Evolutionary conservation across 768 basidiomycete species (phyloP).

Genomic region (Suillus fuscotomentosus): DNA sequence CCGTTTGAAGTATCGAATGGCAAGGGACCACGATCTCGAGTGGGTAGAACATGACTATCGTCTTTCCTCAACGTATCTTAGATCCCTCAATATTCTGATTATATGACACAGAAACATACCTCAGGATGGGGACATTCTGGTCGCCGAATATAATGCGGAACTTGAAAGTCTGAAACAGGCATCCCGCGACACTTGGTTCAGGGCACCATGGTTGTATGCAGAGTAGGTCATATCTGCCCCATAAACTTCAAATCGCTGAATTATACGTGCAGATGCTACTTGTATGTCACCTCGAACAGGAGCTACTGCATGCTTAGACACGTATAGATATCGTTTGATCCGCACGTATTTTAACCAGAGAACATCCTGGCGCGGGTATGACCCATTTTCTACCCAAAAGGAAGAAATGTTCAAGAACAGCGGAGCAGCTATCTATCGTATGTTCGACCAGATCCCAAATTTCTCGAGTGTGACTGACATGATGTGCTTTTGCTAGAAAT

Average conservation of each 20-base stretch:
- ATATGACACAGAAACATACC: conserved; percentile 52
- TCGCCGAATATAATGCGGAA: conserved; percentile 75
- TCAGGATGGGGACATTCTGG: conserved; percentile 72
- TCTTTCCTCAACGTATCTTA: background rate
- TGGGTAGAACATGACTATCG: conserved; percentile 32
- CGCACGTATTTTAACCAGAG: conserved; percentile 71
- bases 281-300: conserved; percentile 45
- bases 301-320: conserved; percentile 3
- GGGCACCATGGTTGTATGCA: conserved; percentile 92
- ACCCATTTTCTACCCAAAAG: conserved; percentile 85
- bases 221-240: conserved; percentile 56
- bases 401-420: conserved; percentile 79
- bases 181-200: conserved; percentile 78
- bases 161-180: conserved; percentile 48
- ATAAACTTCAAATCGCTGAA: conserved; percentile 1
- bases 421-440: conserved; percentile 74
- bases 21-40: conserved; percentile 68
- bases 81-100: background rate
- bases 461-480: background rate
- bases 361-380: conserved; percentile 68
- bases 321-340: conserved; percentile 74
- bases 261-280: conserved; percentile 55
- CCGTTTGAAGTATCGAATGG: conserved; percentile 88
- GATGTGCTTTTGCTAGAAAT: conserved; percentile 48
- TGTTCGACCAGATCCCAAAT: conserved; percentile 21